Conservation (phyloP, 495 filamentous ascomycete genomes). For the Penicillium desertorum region DNA sequence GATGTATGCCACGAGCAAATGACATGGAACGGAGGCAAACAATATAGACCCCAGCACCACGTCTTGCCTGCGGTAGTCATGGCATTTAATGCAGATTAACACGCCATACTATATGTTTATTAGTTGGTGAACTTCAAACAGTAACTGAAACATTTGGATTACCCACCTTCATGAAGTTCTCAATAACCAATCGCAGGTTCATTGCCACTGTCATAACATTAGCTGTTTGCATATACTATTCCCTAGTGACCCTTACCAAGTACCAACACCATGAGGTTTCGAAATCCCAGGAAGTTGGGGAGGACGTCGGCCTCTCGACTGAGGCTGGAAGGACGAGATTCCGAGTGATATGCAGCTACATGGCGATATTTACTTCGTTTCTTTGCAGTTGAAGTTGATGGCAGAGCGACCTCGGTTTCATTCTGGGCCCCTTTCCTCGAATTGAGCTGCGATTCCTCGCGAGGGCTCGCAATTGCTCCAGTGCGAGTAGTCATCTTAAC, state of each 20-base stretch:
- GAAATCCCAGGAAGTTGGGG: constrained; percentile 88
- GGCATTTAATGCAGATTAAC: constrained; percentile 85
- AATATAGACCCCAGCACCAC: constrained; percentile 70
- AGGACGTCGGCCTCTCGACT: constrained; percentile 72
- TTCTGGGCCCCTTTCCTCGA: constrained; percentile 10
- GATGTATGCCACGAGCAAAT: constrained; percentile 83
- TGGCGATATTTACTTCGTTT: constrained; percentile 73
- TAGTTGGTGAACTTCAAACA: constrained; percentile 7
- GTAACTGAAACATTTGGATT: neutral
- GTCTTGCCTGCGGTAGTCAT: constrained; percentile 81
- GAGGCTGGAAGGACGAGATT: constrained; percentile 70
- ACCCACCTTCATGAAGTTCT: constrained; percentile 91
- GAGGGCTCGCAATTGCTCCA: constrained; percentile 16
- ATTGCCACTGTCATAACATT: constrained; percentile 65
- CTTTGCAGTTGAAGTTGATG: constrained; percentile 12
- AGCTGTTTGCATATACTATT: constrained; percentile 10
- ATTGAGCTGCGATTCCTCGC: constrained; percentile 14
- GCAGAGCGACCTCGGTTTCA: constrained; percentile 9
- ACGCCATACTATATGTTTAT: constrained; percentile 73
- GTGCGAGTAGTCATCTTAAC: constrained; percentile 24
- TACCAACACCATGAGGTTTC: constrained; percentile 95
- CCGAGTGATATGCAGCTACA: constrained; percentile 78
- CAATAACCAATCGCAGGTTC: constrained; percentile 89
- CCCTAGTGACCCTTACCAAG: constrained; percentile 55
- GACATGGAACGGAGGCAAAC: constrained; percentile 82